Conservation (phyloP, 164 flowering plant genomes). For the Liriodendron chinense region DNA sequence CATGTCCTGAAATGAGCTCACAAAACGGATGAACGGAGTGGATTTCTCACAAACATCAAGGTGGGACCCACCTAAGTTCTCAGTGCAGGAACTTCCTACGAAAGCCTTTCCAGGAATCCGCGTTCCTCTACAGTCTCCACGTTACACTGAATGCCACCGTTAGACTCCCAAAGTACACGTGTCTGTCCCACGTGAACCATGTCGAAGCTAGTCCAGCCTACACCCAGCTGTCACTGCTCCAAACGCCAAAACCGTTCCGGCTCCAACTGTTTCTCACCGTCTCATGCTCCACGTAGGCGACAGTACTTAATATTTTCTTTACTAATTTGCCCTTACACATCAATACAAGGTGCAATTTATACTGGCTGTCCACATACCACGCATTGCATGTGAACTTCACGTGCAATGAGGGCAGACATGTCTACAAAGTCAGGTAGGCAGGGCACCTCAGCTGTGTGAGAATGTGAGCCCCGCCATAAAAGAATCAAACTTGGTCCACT, state of each 20-base stretch:
- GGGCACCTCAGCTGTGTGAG: neutral
- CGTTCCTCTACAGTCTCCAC: too few species aligned
- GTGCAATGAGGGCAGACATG: neutral
- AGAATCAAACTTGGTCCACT: neutral
- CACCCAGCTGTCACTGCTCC: slow-evolving; percentile 12
- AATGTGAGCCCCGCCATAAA: neutral
- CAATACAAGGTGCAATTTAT: neutral
- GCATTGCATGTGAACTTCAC: neutral
- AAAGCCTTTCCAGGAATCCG: too few species aligned
- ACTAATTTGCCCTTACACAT: neutral
- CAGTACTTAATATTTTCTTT: too few species aligned
- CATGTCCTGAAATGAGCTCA: too few species aligned
- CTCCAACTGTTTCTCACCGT: neutral
- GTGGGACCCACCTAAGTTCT: too few species aligned
- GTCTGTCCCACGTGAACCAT: neutral
- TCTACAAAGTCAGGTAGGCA: neutral
- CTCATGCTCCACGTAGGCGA: too few species aligned
- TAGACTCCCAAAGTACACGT: too few species aligned
- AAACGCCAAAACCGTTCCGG: neutral
- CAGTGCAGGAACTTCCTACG: too few species aligned
- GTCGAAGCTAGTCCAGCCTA: neutral
- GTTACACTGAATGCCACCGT: too few species aligned
- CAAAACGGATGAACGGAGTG: too few species aligned
- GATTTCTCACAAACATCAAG: too few species aligned
- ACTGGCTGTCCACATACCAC: neutral